These are phyloP conservation scores for Cydonia oblonga DNA, from an alignment of 331 rosid genomes.

Conservation along the genomic window DNA sequence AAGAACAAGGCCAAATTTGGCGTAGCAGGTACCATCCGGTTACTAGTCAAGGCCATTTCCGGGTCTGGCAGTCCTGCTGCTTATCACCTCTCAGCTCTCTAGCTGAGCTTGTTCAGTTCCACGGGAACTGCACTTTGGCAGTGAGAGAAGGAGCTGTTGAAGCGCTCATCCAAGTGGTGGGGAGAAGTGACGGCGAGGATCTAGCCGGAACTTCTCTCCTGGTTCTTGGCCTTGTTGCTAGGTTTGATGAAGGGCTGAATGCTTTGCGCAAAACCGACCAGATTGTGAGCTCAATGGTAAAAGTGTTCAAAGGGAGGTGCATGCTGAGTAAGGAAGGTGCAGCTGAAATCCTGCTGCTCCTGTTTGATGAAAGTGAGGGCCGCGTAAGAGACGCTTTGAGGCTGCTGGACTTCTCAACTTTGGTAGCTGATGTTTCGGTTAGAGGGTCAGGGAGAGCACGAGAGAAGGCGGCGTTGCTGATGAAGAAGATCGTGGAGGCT, in stretches of 20 bases:
- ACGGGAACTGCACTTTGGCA: conserved; percentile 71
- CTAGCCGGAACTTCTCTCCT: conserved; percentile 47
- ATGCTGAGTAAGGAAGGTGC: conserved; percentile 78
- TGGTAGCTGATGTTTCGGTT: conserved; percentile 57
- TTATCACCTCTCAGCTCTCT: conserved; percentile 51
- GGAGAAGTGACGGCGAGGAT: conserved; percentile 30
- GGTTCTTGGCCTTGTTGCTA: conserved; percentile 47
- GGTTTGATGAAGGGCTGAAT: conserved; percentile 68
- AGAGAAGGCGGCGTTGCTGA: conserved; percentile 47
- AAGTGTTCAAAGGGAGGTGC: conserved; percentile 55
- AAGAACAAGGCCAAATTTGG: conserved; percentile 86
- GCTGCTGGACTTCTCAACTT: conserved; percentile 34
- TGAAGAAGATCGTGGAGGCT: conserved; percentile 40
- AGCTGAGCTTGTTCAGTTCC: conserved; percentile 74
- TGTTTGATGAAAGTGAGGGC: conserved; percentile 59
- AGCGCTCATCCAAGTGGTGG: conserved; percentile 32
- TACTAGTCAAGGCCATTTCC: conserved; percentile 34
- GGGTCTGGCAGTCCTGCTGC: conserved; percentile 20
- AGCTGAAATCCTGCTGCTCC: conserved; percentile 54
- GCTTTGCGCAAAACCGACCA: conserved; percentile 30
- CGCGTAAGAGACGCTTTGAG: conserved; percentile 40
- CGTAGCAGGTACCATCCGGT: conserved; percentile 56
- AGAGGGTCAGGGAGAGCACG: conserved; percentile 60
- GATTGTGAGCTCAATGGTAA: conserved; percentile 34
- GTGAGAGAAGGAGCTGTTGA: conserved; percentile 51